These are phyloP conservation scores for Spergularia azorica DNA, from an alignment of 179 eudicot genomes.

Conservation along the genomic window DNA sequence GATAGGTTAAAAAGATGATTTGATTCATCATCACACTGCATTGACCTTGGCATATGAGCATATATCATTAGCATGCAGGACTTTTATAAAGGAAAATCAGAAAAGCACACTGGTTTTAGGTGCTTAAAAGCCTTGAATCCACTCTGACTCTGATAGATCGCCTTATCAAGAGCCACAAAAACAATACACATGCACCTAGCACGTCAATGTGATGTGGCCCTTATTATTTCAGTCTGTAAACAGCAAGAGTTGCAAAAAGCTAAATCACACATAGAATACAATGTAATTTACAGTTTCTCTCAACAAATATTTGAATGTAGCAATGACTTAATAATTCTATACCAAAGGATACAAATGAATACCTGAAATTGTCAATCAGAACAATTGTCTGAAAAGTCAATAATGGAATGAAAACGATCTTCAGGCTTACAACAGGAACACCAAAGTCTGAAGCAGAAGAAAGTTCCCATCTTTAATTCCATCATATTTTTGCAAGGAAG, in stretches of 20 bases:
- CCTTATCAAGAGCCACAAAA: too few relatives aligned
- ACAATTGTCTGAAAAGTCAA: conserved; percentile 69
- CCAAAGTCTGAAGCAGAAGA: conserved; percentile 48
- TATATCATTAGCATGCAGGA: too few relatives aligned
- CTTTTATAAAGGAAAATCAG: too few relatives aligned
- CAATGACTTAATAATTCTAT: neutral
- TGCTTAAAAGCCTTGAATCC: too few relatives aligned
- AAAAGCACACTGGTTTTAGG: too few relatives aligned
- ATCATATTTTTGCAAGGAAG: neutral
- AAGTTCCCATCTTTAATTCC: neutral
- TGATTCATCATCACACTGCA: too few relatives aligned
- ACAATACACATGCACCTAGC: too few relatives aligned
- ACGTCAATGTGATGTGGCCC: too few relatives aligned
- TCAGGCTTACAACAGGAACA: conserved; percentile 61
- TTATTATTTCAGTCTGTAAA: neutral
- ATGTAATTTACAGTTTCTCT: neutral
- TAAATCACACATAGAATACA: neutral
- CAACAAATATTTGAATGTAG: neutral
- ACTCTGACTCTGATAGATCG: too few relatives aligned
- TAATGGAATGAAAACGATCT: conserved; percentile 83
- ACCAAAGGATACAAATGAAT: conserved; percentile 18
- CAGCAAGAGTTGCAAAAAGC: neutral
- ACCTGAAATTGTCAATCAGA: conserved; percentile 94
- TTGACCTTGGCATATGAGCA: too few relatives aligned
- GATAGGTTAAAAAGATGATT: too few relatives aligned